A percentile compares a stretch with the other conserved stretches of the same genome.
Evolutionary conservation across 345 rosid genomes (phyloP).

Genomic region (Rhodamnia rubescens): DNA sequence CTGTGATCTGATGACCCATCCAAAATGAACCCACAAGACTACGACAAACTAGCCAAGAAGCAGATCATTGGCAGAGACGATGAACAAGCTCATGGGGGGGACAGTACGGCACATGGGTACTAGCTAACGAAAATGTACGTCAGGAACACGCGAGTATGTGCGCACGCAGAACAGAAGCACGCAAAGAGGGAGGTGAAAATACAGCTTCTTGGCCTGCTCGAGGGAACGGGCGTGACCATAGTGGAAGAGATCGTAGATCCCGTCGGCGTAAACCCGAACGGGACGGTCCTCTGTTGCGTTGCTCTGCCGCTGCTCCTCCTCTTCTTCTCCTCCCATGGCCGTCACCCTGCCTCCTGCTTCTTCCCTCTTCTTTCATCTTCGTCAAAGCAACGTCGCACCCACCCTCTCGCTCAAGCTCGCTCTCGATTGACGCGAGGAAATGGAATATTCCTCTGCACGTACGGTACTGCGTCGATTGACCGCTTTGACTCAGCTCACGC

Average conservation of each 20-base stretch:
- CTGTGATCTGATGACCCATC: not conserved
- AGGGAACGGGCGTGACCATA: slow-evolving; percentile 93
- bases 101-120: not conserved
- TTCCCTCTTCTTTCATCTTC: not conserved
- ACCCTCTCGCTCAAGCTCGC: not conserved
- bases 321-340: not conserved
- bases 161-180: not conserved
- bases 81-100: not conserved
- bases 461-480: not conserved
- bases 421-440: not conserved
- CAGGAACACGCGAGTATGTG: not conserved
- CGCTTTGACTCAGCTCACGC: not conserved
- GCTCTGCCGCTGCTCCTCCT: not conserved
- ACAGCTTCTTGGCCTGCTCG: slow-evolving; percentile 91
- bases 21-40: not conserved
- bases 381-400: not conserved
- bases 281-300: slow-evolving; percentile 20
- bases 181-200: slow-evolving; percentile 3
- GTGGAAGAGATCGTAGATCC: slow-evolving; percentile 98
- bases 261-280: slow-evolving; percentile 86
- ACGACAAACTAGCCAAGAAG: not conserved
- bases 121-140: not conserved
- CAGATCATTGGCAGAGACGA: not conserved
- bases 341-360: not conserved
- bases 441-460: not conserved